Evolutionary conservation across 345 rosid genomes (phyloP), one percentile per base, ranked within the genome.

Genomic region (Acer saccharum): DNA sequence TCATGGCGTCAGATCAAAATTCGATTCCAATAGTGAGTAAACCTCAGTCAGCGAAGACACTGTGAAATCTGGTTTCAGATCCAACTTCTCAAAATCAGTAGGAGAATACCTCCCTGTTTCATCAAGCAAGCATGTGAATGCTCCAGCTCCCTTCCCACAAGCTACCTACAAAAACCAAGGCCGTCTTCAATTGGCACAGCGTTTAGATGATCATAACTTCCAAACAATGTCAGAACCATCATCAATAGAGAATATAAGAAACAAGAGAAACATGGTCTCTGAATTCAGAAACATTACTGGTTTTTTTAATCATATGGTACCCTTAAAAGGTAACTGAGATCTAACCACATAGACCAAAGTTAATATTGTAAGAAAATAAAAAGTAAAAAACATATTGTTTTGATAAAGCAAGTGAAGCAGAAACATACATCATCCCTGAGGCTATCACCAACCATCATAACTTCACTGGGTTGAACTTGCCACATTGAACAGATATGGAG

Each of bases 391-490:
- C 18, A 52, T n/a, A 27, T 6, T 0, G 32, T 10, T 20, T 32
- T 32, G 29, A 64, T 64, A 35, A 41, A 25, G 35, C 18, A 10
- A 63, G 18, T 66, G 65, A 57, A 64, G 17, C 20, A 73, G 43
- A 11, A 16, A 82, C 97, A 86, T 73, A 91, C 99, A 84, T 95
- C 99, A 88, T 95, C 99, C 85, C 90, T 93, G 61, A 95, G 94
- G 87, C 98, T 95, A 82, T 95, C 99, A 12, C 99, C 99, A 65
- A 95, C 86, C 99, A 95, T 95, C 85, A 95, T 86, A 78, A 95
- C 94, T 88, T 95, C 94, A 50, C 79, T 83, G 55, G 97, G 96
- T 81, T 89, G 87, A 77, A 95, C 84, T 54, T 80, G 89, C 99
- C 99, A 93, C 23, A 83, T 43, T 35, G 97, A 90, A 82, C 99